Conservation (phyloP, 2,329 filamentous ascomycete genomes). For the Zopfia rhizophila region DNA sequence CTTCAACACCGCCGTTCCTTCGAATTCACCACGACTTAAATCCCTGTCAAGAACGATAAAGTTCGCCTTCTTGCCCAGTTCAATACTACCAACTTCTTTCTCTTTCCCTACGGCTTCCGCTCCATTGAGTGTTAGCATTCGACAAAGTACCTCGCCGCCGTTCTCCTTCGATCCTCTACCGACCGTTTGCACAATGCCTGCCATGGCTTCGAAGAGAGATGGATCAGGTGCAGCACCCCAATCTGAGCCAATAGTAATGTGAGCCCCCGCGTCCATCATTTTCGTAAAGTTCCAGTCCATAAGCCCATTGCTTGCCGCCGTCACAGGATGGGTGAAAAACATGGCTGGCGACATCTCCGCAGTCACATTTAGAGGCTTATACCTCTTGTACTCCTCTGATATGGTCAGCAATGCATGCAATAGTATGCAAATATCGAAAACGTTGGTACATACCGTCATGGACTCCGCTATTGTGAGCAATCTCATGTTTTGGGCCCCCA, state of each 20-base stretch:
- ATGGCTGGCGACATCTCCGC: conserved; percentile 48
- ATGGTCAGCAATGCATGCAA: conserved; percentile 1
- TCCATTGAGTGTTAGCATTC: conserved; percentile 40
- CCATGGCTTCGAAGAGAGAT: conserved; percentile 24
- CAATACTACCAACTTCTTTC: conserved; percentile 39
- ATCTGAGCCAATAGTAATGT: conserved; percentile 45
- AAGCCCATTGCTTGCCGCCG: conserved; percentile 18
- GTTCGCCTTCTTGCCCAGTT: conserved; percentile 45
- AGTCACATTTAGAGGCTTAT: conserved; percentile 40
- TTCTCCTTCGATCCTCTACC: conserved; percentile 21
- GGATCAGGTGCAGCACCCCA: conserved; percentile 30
- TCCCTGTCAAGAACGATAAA: conserved; percentile 44
- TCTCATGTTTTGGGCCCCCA: conserved; percentile 44
- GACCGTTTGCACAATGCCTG: conserved; percentile 22
- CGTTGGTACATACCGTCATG: conserved; percentile 22
- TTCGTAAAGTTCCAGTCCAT: conserved; percentile 42
- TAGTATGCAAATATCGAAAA: too few relatives aligned
- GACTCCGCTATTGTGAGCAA: conserved; percentile 40
- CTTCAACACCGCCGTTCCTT: conserved; percentile 36
- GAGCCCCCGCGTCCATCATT: conserved; percentile 34
- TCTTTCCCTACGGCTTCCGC: conserved; percentile 40
- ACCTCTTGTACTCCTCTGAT: conserved; percentile 40
- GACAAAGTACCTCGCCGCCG: conserved; percentile 25
- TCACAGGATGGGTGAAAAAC: conserved; percentile 32
- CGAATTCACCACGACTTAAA: conserved; percentile 40